These are phyloP conservation scores for Trichocladium uniseriatum DNA, from an alignment of 495 filamentous ascomycete species.

Conservation along the genomic window DNA sequence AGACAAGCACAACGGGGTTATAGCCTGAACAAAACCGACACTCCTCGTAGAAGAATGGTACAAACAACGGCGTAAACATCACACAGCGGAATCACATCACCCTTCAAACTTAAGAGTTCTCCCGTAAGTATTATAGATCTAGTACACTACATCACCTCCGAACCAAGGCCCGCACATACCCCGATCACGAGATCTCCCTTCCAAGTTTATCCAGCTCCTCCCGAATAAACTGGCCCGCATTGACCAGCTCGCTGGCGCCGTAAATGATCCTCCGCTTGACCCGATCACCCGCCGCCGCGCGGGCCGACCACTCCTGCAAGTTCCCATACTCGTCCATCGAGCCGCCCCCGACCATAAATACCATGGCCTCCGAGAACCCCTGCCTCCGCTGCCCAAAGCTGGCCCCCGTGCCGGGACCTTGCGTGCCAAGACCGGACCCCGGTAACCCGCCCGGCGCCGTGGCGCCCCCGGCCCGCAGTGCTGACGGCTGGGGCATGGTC, in stretches of 20 bases:
- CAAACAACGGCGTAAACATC: no score
- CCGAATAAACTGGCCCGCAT: slow-evolving; percentile 76
- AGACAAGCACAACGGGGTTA: no score
- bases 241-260: slow-evolving; percentile 89
- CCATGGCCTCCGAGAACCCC: slow-evolving; percentile 89
- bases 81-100: no score
- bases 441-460: slow-evolving; percentile 36
- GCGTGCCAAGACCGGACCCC: slow-evolving; percentile 34
- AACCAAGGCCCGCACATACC: no score
- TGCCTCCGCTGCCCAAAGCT: slow-evolving; percentile 91
- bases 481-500: slow-evolving; percentile 71
- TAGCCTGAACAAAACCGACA: no score
- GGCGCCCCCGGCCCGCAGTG: slow-evolving; percentile 32
- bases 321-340: slow-evolving; percentile 99
- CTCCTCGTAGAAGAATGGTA: no score
- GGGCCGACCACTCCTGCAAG: slow-evolving; percentile 86
- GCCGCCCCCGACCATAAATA: slow-evolving; percentile 93
- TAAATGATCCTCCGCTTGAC: slow-evolving; percentile 76
- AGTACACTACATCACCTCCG: no score
- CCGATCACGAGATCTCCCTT: slow-evolving; percentile 27
- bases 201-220: slow-evolving; percentile 76
- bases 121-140: no score
- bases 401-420: slow-evolving; percentile 58
- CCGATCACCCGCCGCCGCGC: slow-evolving; percentile 49
- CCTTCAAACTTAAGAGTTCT: no score